A percentile compares a stretch with the other conserved stretches of the same genome.
phyloP scores from a whole-genome alignment of 2,329 filamentous ascomycete genomes.

The Neofusicoccum umdonicola region DNA sequence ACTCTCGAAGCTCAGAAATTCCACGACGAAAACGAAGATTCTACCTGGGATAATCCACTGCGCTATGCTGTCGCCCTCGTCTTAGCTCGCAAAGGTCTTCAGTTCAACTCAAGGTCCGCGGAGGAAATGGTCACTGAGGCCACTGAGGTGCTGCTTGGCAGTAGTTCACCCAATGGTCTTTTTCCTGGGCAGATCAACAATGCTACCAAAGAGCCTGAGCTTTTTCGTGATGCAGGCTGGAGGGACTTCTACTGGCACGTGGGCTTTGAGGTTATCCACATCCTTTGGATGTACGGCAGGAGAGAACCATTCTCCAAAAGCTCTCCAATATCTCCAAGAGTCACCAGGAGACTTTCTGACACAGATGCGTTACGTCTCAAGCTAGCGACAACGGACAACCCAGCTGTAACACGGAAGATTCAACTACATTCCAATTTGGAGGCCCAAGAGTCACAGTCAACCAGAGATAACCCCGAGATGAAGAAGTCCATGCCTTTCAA shows the following conservation, averaged over 20 bases:
- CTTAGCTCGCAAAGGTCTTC: background rate
- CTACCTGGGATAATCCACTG: background rate
- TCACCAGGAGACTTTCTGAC: too few species aligned
- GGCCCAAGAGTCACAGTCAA: too few species aligned
- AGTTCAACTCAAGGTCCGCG: background rate
- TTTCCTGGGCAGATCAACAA: background rate
- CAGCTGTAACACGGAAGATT: too few species aligned
- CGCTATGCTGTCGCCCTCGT: background rate
- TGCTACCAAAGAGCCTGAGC: background rate
- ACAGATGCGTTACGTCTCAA: too few species aligned
- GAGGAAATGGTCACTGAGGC: background rate
- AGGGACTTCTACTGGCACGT: conserved; percentile 9
- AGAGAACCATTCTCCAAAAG: too few species aligned
- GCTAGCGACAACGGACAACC: too few species aligned
- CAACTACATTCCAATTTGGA: too few species aligned
- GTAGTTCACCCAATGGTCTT: background rate
- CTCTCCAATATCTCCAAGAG: too few species aligned
- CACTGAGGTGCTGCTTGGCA: background rate
- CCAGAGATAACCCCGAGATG: background rate
- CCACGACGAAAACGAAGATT: background rate
- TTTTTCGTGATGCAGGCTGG: background rate
- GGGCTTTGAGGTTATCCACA: conserved; percentile 16
- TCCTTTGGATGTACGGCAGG: conserved; percentile 1
- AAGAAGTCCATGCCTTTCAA: background rate
- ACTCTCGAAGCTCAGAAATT: background rate